Base-by-base conservation (phyloP, 139 green algal species). In the Pycnococcus provasolii region DNA sequence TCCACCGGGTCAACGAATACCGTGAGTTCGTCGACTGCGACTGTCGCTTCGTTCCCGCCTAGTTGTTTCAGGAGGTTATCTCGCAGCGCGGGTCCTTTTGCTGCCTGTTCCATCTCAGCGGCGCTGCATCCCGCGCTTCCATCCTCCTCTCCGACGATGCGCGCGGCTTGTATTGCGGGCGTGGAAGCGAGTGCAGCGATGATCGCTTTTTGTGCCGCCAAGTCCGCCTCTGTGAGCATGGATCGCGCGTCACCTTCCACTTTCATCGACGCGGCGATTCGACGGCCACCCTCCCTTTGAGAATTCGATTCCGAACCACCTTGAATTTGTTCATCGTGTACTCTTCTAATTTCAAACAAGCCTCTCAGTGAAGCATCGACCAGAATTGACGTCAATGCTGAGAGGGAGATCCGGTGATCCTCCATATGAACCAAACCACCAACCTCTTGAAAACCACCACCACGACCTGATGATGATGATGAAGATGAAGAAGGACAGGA, bases 1-100 rank as follows among this genome's bases (percentile, higher is more conserved):
- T 73, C 67, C 9, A 73, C 58, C 15, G 67, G 67, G 40, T 73
- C 67, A n/a, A 73, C 57, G 58, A 73, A 73, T 1, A 73, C 45
- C 15, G 46, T 60, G n/a, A 73, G 45, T 7, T 60, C 45, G 3
- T 13, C 15, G 26, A 64, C 11, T 9, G 52, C 1, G 1, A 67
- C 61, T 37, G 61, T 41, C 13, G 42, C 44, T 37, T 58, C 61
- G 44, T 11, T 37, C 61, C n/a, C 39, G 41, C 39, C 39, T 42
- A 13, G 15, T 2, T 42, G n/a, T 7, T 42, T 67, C 62, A 13
- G 45, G 6, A 42, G 8, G 37, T 42, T 4, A 5, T n/a, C 26
- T 64, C 41, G 39, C 3, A 3, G 2, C 58, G 41, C 39, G 37
- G 26, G n/a, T 2, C 2, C 58, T 26, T 58, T 3, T 26, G 37